These are phyloP conservation scores for Tulasnella sp. DNA, from an alignment of 768 basidiomycete genomes.

Conservation along the genomic window DNA sequence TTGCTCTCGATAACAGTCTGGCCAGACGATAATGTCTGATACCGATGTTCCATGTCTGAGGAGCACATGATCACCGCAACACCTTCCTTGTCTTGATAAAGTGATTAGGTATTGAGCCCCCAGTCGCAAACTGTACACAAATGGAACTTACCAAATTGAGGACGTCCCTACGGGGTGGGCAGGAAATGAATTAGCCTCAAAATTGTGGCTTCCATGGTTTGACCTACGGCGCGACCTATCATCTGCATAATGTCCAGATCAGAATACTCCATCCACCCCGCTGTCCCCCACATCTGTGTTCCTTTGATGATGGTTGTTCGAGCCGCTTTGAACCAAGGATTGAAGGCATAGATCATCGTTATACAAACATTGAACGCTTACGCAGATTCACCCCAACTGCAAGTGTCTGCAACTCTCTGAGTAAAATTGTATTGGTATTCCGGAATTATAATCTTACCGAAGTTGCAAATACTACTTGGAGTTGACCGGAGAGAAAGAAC, in stretches of 20 bases:
- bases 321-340: constrained; percentile 45
- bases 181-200: background rate
- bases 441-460: constrained; percentile 41
- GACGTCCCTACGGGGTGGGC: constrained; percentile 46
- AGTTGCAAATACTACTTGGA: constrained; percentile 66
- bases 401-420: constrained; percentile 49
- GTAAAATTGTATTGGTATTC: background rate
- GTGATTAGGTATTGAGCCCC: background rate
- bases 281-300: constrained; percentile 65
- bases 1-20: constrained; percentile 72
- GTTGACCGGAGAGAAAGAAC: constrained; percentile 47
- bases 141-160: constrained; percentile 60
- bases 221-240: constrained; percentile 79
- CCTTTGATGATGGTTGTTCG: constrained; percentile 91
- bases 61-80: constrained; percentile 77
- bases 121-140: background rate
- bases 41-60: constrained; percentile 54
- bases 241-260: constrained; percentile 93
- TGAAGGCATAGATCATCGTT: background rate
- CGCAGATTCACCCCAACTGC: constrained; percentile 95
- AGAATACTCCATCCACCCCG: constrained; percentile 62
- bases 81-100: constrained; percentile 59
- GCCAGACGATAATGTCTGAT: constrained; percentile 53
- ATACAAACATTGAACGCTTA: constrained; percentile 28
- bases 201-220: background rate